A percentile compares a stretch with the other conserved stretches of the same genome.
Evolutionary conservation across 2,329 filamentous ascomycete genomes (phyloP).

Genomic region (Aureobasidium uvarum): DNA sequence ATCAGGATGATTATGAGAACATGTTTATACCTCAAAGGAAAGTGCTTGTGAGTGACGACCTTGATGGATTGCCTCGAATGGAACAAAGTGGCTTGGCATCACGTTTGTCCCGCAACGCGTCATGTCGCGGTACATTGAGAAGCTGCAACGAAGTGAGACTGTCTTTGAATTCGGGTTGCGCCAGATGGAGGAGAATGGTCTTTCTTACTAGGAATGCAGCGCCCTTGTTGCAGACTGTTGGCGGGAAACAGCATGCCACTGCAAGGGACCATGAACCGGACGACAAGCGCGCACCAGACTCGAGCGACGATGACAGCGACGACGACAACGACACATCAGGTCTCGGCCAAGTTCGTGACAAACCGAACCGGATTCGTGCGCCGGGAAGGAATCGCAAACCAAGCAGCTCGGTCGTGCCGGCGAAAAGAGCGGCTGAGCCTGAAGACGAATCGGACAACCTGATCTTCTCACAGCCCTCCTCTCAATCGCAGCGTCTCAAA

Average conservation of each 20-base stretch:
- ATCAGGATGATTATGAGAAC: slow-evolving; percentile 1
- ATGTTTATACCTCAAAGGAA: not conserved
- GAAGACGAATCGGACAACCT: not conserved
- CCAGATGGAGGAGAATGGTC: slow-evolving; percentile 1
- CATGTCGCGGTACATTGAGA: not conserved
- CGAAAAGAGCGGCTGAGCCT: not conserved
- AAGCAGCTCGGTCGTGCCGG: not conserved
- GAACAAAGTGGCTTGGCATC: slow-evolving; percentile 14
- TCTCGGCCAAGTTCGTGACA: not conserved
- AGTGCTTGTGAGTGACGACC: not conserved
- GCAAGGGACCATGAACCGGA: not conserved
- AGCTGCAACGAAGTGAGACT: not conserved
- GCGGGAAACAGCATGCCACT: not conserved
- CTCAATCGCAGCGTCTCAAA: not conserved
- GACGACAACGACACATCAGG: slow-evolving; percentile 9
- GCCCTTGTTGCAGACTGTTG: not conserved
- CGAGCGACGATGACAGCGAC: slow-evolving; percentile 5
- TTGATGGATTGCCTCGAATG: not conserved
- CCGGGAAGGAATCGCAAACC: not conserved
- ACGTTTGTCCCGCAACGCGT: slow-evolving; percentile 13
- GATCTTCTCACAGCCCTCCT: not conserved
- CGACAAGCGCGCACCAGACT: not conserved
- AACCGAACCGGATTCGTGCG: not conserved
- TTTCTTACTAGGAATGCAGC: not conserved
- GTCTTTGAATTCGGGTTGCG: not conserved